Percentiles rank a stretch among this genome's conserved stretches.
phyloP scores from a whole-genome alignment of 352 stramenopile genomes.

The Globisporangium viniferum region DNA sequence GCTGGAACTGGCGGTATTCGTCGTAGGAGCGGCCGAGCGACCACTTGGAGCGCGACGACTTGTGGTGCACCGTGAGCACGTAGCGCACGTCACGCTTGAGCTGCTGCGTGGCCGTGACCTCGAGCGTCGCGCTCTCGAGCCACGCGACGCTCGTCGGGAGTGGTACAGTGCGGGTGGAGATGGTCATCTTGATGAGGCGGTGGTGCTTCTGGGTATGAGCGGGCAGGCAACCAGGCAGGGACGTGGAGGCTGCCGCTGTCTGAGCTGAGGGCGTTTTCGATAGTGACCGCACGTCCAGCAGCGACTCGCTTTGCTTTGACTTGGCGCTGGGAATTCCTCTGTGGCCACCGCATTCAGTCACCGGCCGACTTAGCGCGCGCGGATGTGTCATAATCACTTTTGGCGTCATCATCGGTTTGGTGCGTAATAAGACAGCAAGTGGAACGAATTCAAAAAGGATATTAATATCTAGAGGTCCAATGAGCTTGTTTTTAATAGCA shows the following conservation, averaged over 20 bases:
- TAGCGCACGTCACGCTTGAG: conserved; percentile 14
- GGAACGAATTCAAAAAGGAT: too few relatives aligned
- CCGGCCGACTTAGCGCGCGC: background rate
- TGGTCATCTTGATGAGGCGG: background rate
- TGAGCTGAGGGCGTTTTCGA: background rate
- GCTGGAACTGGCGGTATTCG: conserved; percentile 26
- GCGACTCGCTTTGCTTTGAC: background rate
- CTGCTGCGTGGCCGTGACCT: conserved; percentile 3
- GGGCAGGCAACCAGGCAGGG: background rate
- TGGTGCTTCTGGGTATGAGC: background rate
- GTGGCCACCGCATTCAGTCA: background rate
- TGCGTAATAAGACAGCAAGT: too few relatives aligned
- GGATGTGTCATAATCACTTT: background rate
- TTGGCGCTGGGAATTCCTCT: conserved; percentile 1
- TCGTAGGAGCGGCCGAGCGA: conserved; percentile 12
- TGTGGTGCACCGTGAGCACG: conserved; percentile 12
- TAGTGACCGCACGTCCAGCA: conserved; percentile 1
- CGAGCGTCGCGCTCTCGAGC: conserved; percentile 9
- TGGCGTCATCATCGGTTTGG: background rate
- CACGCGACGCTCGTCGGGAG: conserved; percentile 7
- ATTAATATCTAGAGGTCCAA: background rate
- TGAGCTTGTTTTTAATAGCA: background rate
- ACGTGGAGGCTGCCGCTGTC: background rate
- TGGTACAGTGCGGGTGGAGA: background rate
- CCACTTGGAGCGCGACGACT: conserved; percentile 6